These are phyloP conservation scores for Podaxis sp. DNA, from an alignment of 768 basidiomycete genomes.

Conservation along the genomic window DNA sequence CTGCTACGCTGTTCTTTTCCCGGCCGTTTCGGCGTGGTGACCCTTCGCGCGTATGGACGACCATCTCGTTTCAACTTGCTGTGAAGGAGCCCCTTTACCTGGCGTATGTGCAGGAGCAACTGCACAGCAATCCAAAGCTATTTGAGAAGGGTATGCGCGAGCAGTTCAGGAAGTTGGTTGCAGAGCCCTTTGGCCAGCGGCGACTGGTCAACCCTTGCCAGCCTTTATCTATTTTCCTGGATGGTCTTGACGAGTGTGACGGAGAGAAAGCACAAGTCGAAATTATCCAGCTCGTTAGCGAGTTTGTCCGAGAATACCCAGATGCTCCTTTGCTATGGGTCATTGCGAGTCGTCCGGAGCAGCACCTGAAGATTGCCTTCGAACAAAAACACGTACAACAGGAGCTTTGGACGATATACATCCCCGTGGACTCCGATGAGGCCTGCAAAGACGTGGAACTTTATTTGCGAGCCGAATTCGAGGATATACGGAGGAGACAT, in stretches of 20 bases:
- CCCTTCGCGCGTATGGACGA: neutral
- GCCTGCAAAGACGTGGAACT: slow-evolving; percentile 5
- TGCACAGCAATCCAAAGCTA: neutral
- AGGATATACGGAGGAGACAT: neutral
- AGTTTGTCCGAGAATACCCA: neutral
- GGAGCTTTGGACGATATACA: neutral
- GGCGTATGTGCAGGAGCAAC: neutral
- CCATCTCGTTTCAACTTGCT: neutral
- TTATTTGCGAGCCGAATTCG: slow-evolving; percentile 1
- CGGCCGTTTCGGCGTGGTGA: neutral
- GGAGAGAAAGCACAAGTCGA: slow-evolving; percentile 1
- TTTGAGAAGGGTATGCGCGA: neutral
- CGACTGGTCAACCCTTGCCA: neutral
- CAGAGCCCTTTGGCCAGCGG: neutral
- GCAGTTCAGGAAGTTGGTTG: neutral
- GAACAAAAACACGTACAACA: neutral
- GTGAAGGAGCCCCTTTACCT: neutral
- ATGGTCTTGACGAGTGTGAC: neutral
- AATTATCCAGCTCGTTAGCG: neutral
- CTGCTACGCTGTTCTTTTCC: neutral
- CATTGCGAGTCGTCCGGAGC: slow-evolving; percentile 9
- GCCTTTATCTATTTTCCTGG: neutral
- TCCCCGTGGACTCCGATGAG: slow-evolving; percentile 7
- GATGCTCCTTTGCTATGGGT: slow-evolving; percentile 1
- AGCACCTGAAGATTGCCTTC: slow-evolving; percentile 5